Evolutionary conservation across 1,139 yeast genomes (phyloP), one percentile per base, ranked within the genome.

Genomic region (Debaryomyces robertsiae): DNA sequence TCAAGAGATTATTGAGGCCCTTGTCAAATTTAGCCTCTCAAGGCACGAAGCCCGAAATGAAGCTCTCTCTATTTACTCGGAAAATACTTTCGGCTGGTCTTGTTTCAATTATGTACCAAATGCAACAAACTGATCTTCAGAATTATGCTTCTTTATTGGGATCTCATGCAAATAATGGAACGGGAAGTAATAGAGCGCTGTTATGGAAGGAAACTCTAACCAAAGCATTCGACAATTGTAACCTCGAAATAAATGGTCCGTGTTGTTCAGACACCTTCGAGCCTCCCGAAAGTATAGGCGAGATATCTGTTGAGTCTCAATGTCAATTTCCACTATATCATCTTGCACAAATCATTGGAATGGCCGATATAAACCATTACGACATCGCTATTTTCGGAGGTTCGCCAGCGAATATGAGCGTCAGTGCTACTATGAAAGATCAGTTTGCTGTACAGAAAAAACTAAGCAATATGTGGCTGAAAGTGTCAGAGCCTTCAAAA

Each of bases 311-410:
- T 6, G 34, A 37, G n/a, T 25, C 38, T 4, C 34, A 31, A 14
- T 41, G 42, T 30, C 57, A 75, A 48, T 72, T 77, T 43, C 75
- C 82, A 0, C 74, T 81, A 41, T 83, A 81, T 58, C 91, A 85
- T 52, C 68, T 86, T 60, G 82, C 90, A 0, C 93, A 85, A 55
- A 79, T 88, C 15, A 77, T 82, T 25, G 79, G 88, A 53, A 70
- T 71, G 52, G 53, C 73, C 1, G 77, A 86, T 37, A 73, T 85
- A 25, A 81, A 85, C 43, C 89, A 86, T 47, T 82, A 84, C 58
- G 95, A 88, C 58, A 77, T 85, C 42, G 86, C 85, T 40, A 82
- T 85, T 6, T 83, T 72, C 57, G 84, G 91, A 5, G 96, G 96
- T 1, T 85, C 90, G 1, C 93, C 94, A 0, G 81, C 85, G 55